Evolutionary conservation across 768 basidiomycete species (phyloP), one percentile per base, ranked within the genome.

Genomic region (Collybiopsis luxurians): DNA sequence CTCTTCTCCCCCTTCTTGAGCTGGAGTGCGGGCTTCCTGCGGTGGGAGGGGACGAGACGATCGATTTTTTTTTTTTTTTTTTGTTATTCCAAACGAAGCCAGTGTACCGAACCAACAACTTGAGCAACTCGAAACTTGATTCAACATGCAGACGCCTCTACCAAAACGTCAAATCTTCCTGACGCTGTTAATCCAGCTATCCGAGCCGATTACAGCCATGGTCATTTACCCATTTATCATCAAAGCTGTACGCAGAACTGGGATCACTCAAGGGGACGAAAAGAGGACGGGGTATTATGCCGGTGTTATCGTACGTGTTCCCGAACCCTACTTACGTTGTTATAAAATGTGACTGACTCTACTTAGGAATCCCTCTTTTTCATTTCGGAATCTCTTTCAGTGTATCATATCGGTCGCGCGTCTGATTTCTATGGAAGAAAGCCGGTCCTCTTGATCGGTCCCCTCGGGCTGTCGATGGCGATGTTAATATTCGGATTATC

Each of bases 91-190:
- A n/a, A n/a, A n/a, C n/a, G n/a, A n/a, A n/a, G n/a, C n/a, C n/a
- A n/a, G n/a, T n/a, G n/a, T n/a, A n/a, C n/a, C n/a, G n/a, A n/a
- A n/a, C n/a, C n/a, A n/a, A n/a, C n/a, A n/a, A n/a, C n/a, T n/a
- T n/a, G n/a, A n/a, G n/a, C n/a, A n/a, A n/a, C n/a, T n/a, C n/a
- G n/a, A n/a, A n/a, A n/a, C n/a, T n/a, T n/a, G n/a, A n/a, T n/a
- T n/a, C n/a, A n/a, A n/a, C n/a, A n/a, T n/a, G n/a, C 24, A 28
- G 17, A 71, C 75, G 0, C 73, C 75, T 1, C 59, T 77, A 1
- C 77, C 77, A 4, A 75, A 67, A 30, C 24, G 73, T n/a, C 77
- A 77, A 49, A 64, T 76, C 10, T 67, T 63, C 4, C 69, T 78
- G 34, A 64, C 76, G 5, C 59, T 73, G 3, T 51, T 73, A 21